These are phyloP conservation scores for Suhomyces pyralidae DNA, from an alignment of 805 yeast species.

Conservation along the genomic window DNA sequence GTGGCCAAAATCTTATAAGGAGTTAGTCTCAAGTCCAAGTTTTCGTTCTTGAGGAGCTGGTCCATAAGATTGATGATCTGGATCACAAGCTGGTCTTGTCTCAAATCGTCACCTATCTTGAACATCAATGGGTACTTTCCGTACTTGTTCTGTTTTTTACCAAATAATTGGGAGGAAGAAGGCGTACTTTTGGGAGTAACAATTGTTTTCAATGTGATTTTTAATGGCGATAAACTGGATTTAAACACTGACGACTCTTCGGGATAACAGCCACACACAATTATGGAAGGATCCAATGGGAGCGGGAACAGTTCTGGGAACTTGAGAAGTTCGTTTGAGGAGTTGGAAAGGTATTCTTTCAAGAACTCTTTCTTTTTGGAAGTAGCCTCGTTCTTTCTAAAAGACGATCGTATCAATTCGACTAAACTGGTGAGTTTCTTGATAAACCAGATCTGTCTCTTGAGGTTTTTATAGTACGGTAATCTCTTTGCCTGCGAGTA, in stretches of 20 bases:
- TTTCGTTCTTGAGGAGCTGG: slow-evolving; percentile 79
- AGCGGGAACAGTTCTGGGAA: slow-evolving; percentile 59
- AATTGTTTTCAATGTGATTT: slow-evolving; percentile 68
- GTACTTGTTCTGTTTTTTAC: slow-evolving; percentile 27
- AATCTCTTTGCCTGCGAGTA: slow-evolving; percentile 25
- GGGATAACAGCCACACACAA: slow-evolving; percentile 72
- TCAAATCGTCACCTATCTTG: slow-evolving; percentile 90
- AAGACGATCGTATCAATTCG: slow-evolving; percentile 51
- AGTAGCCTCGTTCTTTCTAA: slow-evolving; percentile 67
- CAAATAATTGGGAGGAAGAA: slow-evolving; percentile 32
- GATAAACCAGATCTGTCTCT: slow-evolving; percentile 68
- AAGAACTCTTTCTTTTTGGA: slow-evolving; percentile 70
- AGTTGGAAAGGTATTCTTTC: slow-evolving; percentile 52
- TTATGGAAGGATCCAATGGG: slow-evolving; percentile 80
- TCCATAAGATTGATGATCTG: slow-evolving; percentile 93
- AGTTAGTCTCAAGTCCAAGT: slow-evolving; percentile 78
- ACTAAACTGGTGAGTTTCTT: slow-evolving; percentile 64
- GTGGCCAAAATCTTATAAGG: slow-evolving; percentile 92
- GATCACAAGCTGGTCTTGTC: slow-evolving; percentile 96
- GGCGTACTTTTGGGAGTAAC: slow-evolving; percentile 15
- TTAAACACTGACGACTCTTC: slow-evolving; percentile 85
- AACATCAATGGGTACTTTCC: slow-evolving; percentile 78
- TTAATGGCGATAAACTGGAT: slow-evolving; percentile 84
- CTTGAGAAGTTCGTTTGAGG: slow-evolving; percentile 36
- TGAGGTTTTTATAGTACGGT: slow-evolving; percentile 39